Base-by-base conservation (phyloP, 148 eudicot species). In the Suaeda aralocaspica region DNA sequence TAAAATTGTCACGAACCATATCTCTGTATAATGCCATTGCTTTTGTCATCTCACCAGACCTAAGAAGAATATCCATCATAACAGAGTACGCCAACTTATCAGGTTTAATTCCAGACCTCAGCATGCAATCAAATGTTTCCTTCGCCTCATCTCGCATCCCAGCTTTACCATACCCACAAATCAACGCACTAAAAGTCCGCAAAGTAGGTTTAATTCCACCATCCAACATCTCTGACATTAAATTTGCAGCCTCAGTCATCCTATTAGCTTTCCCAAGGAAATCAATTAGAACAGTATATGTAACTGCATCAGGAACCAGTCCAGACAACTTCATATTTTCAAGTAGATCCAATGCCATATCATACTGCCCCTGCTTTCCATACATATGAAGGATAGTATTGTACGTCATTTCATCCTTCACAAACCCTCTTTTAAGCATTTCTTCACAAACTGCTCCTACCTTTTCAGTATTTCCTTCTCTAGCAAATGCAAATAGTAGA, bases 351-450 rank as follows among this genome's bases (percentile, higher is more conserved):
- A 95, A 74, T 21, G 96, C 96, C 61, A 84, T 69, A 63, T 89
- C 96, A 83, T 77, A 84, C 79, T 76, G 82, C 69, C 93, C 97
- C 64, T 75, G 73, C 73, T 85, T 89, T 68, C 97, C 97, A 66
- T 91, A 82, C 99, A 95, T 95, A 81, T 91, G 85, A 73, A 95
- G 90, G 68, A 91, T 88, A 39, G 99, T 95, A 78, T 95, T 95
- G 76, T 87, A 87, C 59, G 97, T 89, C 99, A 89, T 91, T 74
- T 95, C 99, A 84, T 91, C 90, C 81, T 86, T 88, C 33, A 72
- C 76, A 67, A 95, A 95, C 49, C 99, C 99, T 80, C 74, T 84
- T 76, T 85, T 81, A 79, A 84, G 80, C 97, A 95, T 89, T 65
- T 89, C 90, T 44, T 85, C 79, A 63, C 88, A 87, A 64, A 91